Percentiles rank a stretch among this genome's conserved stretches.
These are phyloP conservation scores for Echinosophora koreensis DNA, from an alignment of 306 rosid species.

Conservation along the genomic window DNA sequence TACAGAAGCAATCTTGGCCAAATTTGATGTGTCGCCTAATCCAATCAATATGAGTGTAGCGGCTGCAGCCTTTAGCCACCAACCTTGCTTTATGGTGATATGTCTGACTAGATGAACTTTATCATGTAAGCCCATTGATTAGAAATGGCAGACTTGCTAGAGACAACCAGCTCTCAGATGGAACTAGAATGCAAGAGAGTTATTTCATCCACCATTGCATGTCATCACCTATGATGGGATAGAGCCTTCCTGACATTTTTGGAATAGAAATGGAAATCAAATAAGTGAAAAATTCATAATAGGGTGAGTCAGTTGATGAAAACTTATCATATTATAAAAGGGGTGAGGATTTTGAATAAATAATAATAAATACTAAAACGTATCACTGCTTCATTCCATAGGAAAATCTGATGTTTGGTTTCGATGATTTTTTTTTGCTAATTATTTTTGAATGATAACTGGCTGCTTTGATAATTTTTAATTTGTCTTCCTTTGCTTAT, in stretches of 20 bases:
- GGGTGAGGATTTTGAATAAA: background rate
- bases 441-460: background rate
- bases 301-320: background rate
- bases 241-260: background rate
- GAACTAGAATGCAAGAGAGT: background rate
- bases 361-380: background rate
- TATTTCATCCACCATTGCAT: background rate
- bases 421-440: background rate
- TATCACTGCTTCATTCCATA: background rate
- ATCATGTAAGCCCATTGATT: background rate
- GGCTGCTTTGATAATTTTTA: constrained; percentile 25
- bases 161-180: background rate
- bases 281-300: background rate
- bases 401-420: background rate
- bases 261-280: background rate
- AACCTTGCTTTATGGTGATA: background rate
- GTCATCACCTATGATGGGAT: background rate
- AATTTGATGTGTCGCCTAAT: background rate
- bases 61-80: background rate
- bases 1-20: background rate
- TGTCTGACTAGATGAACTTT: background rate
- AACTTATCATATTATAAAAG: background rate
- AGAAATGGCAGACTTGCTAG: background rate
- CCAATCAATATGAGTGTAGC: background rate
- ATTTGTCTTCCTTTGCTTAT: background rate